Conservation (phyloP, 2,329 filamentous ascomycete species). For the Stagonosporopsis cucurbitacearum region DNA sequence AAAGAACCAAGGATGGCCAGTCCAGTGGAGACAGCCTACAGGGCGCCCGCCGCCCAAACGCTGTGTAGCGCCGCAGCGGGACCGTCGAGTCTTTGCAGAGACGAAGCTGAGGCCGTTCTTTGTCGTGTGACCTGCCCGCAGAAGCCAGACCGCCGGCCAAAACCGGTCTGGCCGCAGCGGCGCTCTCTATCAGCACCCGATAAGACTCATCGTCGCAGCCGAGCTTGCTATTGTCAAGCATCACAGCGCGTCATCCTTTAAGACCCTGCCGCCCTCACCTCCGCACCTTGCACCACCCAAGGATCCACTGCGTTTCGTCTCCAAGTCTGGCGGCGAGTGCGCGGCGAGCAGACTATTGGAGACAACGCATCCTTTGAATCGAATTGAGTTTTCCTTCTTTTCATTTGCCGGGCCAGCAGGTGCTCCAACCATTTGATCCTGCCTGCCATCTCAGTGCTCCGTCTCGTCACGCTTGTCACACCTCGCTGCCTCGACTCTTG, state of each 20-base stretch:
- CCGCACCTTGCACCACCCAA: conserved; percentile 26
- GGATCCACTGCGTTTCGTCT: conserved; percentile 33
- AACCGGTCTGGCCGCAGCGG: conserved; percentile 18
- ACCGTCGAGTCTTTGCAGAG: not conserved
- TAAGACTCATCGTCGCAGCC: conserved; percentile 26
- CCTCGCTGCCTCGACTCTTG: conserved; percentile 1
- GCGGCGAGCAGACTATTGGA: conserved; percentile 37
- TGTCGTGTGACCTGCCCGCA: conserved; percentile 35
- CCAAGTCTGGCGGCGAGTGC: conserved; percentile 22
- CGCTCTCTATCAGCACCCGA: conserved; percentile 36
- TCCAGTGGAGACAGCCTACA: conserved; percentile 12
- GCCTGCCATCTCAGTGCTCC: conserved; percentile 32
- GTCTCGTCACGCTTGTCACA: conserved; percentile 20
- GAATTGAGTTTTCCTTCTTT: conserved; percentile 38
- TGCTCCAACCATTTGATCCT: conserved; percentile 42
- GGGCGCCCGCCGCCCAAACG: too few relatives aligned
- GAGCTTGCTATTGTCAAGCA: conserved; percentile 31
- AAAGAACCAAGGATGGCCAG: not conserved
- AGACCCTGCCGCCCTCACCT: conserved; percentile 28
- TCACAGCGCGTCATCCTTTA: conserved; percentile 39
- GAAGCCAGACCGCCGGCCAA: conserved; percentile 22
- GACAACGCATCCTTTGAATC: conserved; percentile 42
- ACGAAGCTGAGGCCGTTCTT: conserved; percentile 14
- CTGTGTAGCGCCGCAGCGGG: not conserved
- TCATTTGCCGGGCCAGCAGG: conserved; percentile 38